A percentile compares a stretch with the other conserved stretches of the same genome.
Conservation (phyloP, 2,329 filamentous ascomycete genomes). For the Fusarium duplospermum region DNA sequence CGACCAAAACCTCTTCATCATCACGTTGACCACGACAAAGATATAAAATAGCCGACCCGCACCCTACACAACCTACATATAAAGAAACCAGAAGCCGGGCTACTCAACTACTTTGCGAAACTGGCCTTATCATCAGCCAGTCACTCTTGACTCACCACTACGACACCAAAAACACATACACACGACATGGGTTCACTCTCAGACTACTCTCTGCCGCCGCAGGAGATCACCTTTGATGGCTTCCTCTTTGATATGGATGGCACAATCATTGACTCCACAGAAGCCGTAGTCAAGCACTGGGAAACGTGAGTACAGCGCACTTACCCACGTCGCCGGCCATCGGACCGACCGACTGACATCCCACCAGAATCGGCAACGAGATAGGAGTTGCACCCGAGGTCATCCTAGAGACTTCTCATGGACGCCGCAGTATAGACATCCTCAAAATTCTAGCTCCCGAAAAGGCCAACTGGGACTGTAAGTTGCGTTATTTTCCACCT, state of each 20-base stretch:
- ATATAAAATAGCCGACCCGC: background rate
- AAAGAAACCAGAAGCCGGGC: background rate
- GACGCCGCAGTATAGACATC: constrained; percentile 88
- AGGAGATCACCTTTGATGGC: constrained; percentile 63
- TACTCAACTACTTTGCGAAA: background rate
- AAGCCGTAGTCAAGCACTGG: constrained; percentile 84
- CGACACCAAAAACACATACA: background rate
- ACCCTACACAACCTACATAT: background rate
- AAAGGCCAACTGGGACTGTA: constrained; percentile 94
- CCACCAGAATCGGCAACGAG: constrained; percentile 77
- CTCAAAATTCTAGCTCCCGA: constrained; percentile 82
- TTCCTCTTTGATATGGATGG: constrained; percentile 83
- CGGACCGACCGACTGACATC: background rate
- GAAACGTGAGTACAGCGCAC: constrained; percentile 61
- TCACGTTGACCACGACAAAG: background rate
- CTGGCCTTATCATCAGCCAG: background rate
- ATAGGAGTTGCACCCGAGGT: constrained; percentile 85
- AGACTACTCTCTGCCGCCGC: constrained; percentile 57
- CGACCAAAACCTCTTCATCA: constrained; percentile 1
- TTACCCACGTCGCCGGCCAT: background rate
- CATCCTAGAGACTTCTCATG: constrained; percentile 92
- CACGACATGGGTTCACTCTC: constrained; percentile 50
- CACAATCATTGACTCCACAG: constrained; percentile 85
- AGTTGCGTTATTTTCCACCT: constrained; percentile 51
- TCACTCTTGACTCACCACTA: background rate